Percentiles rank a stretch among this genome's conserved stretches.
These are phyloP conservation scores for Globisporangium takayamanum DNA, from an alignment of 352 stramenopile genomes.

Conservation along the genomic window DNA sequence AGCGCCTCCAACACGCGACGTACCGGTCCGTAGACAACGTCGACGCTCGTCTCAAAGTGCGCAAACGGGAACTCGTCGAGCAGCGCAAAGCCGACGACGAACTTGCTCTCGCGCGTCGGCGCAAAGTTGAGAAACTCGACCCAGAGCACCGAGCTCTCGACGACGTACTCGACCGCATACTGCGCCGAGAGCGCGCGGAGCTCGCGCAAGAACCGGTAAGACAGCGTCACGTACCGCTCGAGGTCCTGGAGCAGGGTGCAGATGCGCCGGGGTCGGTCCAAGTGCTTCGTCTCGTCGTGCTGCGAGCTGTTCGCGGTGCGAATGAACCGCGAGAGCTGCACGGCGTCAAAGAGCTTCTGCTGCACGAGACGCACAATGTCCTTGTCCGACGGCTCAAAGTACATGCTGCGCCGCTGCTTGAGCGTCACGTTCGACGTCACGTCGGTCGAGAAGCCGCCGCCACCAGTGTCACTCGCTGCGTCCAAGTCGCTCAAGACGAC, in stretches of 20 bases:
- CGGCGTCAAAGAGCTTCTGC: conserved; percentile 41
- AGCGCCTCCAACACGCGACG: conserved; percentile 2
- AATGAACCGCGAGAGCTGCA: conserved; percentile 21
- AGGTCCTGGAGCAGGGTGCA: conserved; percentile 38
- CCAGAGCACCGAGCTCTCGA: conserved; percentile 39
- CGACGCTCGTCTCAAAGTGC: conserved; percentile 32
- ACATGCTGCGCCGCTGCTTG: conserved; percentile 20
- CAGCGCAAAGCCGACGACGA: conserved; percentile 52
- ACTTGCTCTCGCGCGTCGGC: conserved; percentile 24
- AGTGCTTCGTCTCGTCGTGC: conserved; percentile 18
- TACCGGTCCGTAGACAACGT: conserved; percentile 48
- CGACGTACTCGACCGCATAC: conserved; percentile 41
- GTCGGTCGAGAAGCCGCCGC: conserved; percentile 16
- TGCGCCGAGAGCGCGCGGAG: conserved; percentile 49
- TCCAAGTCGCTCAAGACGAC: conserved; percentile 17
- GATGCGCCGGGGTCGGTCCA: conserved; percentile 18
- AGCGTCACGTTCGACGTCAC: conserved; percentile 19
- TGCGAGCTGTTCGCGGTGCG: conserved; percentile 8
- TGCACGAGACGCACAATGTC: conserved; percentile 45
- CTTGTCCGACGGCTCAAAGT: conserved; percentile 23
- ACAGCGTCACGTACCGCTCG: conserved; percentile 42
- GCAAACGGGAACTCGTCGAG: conserved; percentile 45
- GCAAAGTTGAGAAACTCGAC: conserved; percentile 62
- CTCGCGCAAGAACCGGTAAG: conserved; percentile 51
- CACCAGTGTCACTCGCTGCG: not conserved